Base-by-base conservation (phyloP, 352 stramenopile species). In the Pythium volutum region DNA sequence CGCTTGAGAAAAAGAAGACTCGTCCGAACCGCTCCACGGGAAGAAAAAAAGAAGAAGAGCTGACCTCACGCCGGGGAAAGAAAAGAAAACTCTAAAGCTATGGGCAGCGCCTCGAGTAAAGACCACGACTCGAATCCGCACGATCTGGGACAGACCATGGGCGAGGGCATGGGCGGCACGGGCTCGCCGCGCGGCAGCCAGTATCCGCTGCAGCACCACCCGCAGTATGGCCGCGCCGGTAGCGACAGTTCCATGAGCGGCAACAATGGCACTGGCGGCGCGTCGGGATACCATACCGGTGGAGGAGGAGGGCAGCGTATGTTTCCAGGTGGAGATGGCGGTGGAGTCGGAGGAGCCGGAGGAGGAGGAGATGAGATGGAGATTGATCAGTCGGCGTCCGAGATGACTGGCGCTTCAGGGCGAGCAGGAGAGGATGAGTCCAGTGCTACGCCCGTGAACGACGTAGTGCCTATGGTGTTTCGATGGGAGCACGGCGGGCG, bases 401-500 rank as follows among this genome's bases (percentile, higher is more conserved):
- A 79, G 12, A 33, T 74, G 25, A n/a, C 55, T 31, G 10, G 52
- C 36, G 63, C 68, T 26, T 36, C 74, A 42, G 68, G 71, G 20
- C 57, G 52, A 14, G 83, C 71, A 23, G 67, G 66, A 22, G 62
- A 56, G 18, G 56, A 36, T 22, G 50, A 69, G 5, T 38, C 33
- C 4, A 61, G 59, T 1, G 49, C 68, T 16, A 47, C 33, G 22
- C 39, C 51, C 7, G 67, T 67, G n/a, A 69, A 53, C 22, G 72
- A 87, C 16, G 71, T 83, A 4, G 86, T 95, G 23, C 96, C 96
- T 18, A 98, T 98, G 64, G 95, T 99, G 8, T 99, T 99, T 77
- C 95, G 97, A 41, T 99, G 97, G 97, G 97, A 99, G 63, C 97
- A 99, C 68, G 97, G 97, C 46, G 97, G 86, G 29, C 80, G 86